Percentiles rank a stretch among this genome's conserved stretches.
Conservation (phyloP, 2,329 filamentous ascomycete species). For the Parascedosporium putredinis region DNA sequence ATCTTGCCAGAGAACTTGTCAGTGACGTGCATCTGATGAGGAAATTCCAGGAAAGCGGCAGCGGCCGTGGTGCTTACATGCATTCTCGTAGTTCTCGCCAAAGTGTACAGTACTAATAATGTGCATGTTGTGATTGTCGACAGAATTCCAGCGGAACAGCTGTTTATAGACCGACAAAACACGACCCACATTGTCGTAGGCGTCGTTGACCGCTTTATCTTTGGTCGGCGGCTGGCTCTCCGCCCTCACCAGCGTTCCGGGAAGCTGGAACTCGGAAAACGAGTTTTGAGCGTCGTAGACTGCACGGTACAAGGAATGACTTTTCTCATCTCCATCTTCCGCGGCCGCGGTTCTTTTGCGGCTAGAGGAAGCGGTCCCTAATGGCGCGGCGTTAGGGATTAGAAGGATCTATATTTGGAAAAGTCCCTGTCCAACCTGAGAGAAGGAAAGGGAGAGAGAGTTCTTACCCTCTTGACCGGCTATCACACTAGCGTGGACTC, state of each 20-base stretch:
- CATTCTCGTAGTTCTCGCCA: conserved; percentile 38
- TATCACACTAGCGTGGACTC: conserved; percentile 17
- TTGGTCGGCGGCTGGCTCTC: conserved; percentile 29
- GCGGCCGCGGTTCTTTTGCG: conserved; percentile 9
- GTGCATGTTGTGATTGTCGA: conserved; percentile 39
- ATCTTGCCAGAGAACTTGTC: conserved; percentile 18
- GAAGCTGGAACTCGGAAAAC: conserved; percentile 25
- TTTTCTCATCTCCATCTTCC: conserved; percentile 12
- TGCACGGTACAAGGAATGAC: conserved; percentile 25
- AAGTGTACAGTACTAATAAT: conserved; percentile 44
- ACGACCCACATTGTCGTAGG: conserved; percentile 37
- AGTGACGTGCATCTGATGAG: not conserved
- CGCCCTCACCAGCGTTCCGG: conserved; percentile 29
- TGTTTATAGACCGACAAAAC: conserved; percentile 40
- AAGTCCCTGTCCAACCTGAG: not conserved
- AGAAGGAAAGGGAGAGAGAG: not conserved
- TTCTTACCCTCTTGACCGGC: conserved; percentile 7
- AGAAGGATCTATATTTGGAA: not conserved
- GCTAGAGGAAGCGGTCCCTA: conserved; percentile 12
- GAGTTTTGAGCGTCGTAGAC: conserved; percentile 32
- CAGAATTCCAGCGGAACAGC: conserved; percentile 38
- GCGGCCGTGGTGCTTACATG: conserved; percentile 28
- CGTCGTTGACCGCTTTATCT: conserved; percentile 36
- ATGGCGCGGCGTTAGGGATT: not conserved
- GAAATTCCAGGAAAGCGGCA: too few species aligned